Evolutionary conservation across 2,329 filamentous ascomycete genomes (phyloP), one percentile per base, ranked within the genome.

Genomic region (Eutypa lata): DNA sequence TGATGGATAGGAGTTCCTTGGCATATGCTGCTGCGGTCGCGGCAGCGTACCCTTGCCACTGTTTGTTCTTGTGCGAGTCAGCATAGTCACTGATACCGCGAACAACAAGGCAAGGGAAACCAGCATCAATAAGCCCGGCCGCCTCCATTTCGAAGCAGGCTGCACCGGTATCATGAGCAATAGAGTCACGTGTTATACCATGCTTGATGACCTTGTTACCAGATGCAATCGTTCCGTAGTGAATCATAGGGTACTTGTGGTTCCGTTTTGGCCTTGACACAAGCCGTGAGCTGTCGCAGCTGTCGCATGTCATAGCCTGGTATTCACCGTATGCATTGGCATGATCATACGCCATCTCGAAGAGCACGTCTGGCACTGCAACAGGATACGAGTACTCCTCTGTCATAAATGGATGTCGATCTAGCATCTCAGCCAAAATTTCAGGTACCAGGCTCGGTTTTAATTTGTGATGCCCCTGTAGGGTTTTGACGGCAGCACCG

Each of bases 191-290:
- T 6, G 24, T 46, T 5, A 18, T 18, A 16, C 28, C 48, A 31
- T 50, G 24, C 18, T 45, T 50, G 24, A 50, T 42, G 13, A 50
- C 48, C n/a, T 31, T 16, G 18, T 50, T 45, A 2, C 38, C 48
- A 4, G 48, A 50, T 14, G 48, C 48, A 22, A 50, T 50, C 14
- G 48, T 2, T 11, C 48, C 48, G 48, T 50, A 50, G 28, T 50
- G 48, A 16, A 50, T 35, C 16, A 7, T 2, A 5, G 48, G 48
- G 24, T 37, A 14, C 3, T 6, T 18, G 38, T 42, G 3, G 7
- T 3, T 21, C 3, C 38, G 38, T 3, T 5, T 10, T 3, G 38
- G 38, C 10, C 38, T 35, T 35, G 31, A 18, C 14, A 42, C 7
- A 18, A 42, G 38, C 10, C 38, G 38, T 21, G 38, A 42, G 38